Percentiles rank a stretch among this genome's conserved stretches.
These are phyloP conservation scores for Claviceps pusilla DNA, from an alignment of 2,329 filamentous ascomycete genomes.

Conservation along the genomic window DNA sequence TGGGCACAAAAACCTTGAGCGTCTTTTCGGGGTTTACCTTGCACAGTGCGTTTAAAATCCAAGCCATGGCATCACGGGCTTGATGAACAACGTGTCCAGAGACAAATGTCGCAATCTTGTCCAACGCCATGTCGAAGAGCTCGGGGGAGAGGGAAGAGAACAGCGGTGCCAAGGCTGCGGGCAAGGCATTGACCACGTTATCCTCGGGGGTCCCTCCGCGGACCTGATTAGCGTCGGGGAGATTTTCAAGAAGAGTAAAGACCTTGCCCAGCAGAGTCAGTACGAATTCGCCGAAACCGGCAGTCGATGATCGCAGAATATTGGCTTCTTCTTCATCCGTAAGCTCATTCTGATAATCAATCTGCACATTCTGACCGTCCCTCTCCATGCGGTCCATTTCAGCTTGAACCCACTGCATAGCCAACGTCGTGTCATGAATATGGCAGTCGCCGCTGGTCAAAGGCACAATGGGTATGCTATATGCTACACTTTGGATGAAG, in stretches of 20 bases:
- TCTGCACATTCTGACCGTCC: conserved; percentile 68
- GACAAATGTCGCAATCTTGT: conserved; percentile 86
- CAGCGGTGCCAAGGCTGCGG: conserved; percentile 77
- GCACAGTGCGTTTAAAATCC: conserved; percentile 91
- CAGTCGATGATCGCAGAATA: conserved; percentile 85
- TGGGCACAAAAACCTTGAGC: conserved; percentile 75
- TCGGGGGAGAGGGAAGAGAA: conserved; percentile 85
- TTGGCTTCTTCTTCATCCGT: conserved; percentile 73
- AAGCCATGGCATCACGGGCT: conserved; percentile 93
- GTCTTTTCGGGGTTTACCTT: conserved; percentile 93
- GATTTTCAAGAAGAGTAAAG: conserved; percentile 86
- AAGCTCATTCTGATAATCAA: conserved; percentile 72
- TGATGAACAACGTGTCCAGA: conserved; percentile 92
- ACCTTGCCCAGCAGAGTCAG: conserved; percentile 83
- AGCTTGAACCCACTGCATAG: conserved; percentile 83
- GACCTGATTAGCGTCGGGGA: conserved; percentile 78
- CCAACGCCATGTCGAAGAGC: conserved; percentile 78
- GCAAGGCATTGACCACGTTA: conserved; percentile 88
- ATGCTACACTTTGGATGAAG: conserved; percentile 90
- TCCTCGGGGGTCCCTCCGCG: conserved; percentile 89
- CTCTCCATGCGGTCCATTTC: conserved; percentile 90
- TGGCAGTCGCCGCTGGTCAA: conserved; percentile 45
- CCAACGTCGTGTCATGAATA: conserved; percentile 58
- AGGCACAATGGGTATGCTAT: conserved; percentile 85
- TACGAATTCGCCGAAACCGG: conserved; percentile 84